phyloP scores from a whole-genome alignment of 257 asterid species.

The Solanum appendiculatum region DNA sequence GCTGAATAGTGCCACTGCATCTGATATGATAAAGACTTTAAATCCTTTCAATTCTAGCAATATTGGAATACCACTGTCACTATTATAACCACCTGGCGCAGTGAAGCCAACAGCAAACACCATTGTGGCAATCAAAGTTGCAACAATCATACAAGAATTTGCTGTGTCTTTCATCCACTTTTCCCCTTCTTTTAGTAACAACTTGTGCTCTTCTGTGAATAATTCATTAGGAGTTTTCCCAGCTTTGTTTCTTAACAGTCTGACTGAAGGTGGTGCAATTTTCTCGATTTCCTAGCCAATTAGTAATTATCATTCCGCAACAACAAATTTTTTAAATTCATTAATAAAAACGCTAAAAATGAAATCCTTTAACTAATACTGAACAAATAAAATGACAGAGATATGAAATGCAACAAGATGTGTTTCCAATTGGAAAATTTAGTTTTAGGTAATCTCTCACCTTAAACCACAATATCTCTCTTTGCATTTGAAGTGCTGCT shows the following conservation, averaged over 20 bases:
- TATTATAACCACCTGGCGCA: constrained; percentile 18
- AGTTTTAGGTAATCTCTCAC: background rate
- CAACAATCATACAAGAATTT: constrained; percentile 24
- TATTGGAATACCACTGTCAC: constrained; percentile 6
- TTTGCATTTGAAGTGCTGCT: constrained; percentile 33
- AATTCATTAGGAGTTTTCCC: background rate
- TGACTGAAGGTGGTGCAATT: constrained; percentile 1
- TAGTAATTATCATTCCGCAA: background rate
- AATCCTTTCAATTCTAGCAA: constrained; percentile 1
- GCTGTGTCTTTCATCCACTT: constrained; percentile 30
- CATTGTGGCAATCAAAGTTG: constrained; percentile 24
- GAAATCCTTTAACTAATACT: too few relatives aligned
- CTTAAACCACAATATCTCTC: constrained; percentile 29
- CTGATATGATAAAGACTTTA: constrained; percentile 9
- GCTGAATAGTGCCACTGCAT: background rate
- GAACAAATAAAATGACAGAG: too few relatives aligned
- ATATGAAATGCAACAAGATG: too few relatives aligned
- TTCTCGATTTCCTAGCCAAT: background rate
- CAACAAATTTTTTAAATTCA: too few relatives aligned
- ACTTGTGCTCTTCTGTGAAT: constrained; percentile 11
- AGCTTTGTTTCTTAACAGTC: background rate
- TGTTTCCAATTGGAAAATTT: too few relatives aligned
- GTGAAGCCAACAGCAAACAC: constrained; percentile 24
- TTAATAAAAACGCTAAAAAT: too few relatives aligned
- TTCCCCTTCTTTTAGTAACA: constrained; percentile 17